phyloP scores from a whole-genome alignment of 164 flowering plant species.

The Vitis rupestris region DNA sequence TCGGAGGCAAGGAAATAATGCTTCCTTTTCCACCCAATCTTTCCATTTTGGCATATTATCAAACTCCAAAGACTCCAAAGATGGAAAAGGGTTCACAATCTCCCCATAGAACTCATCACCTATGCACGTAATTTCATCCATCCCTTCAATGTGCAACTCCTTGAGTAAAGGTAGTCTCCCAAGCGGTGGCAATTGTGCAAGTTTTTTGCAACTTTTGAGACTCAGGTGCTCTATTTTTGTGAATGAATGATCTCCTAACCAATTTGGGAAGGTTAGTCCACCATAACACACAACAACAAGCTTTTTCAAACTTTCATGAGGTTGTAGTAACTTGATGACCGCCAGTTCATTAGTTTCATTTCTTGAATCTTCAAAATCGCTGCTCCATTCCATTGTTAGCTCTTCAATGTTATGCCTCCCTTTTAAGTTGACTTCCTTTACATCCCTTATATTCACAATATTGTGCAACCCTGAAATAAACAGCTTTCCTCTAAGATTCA shows the following conservation, averaged over 20 bases:
- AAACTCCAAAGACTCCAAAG: neutral
- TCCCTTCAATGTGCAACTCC: neutral
- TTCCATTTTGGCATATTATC: neutral
- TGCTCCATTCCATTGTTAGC: neutral
- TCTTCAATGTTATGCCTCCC: neutral
- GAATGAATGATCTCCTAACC: slow-evolving; percentile 7
- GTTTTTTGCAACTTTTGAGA: neutral
- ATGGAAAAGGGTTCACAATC: neutral
- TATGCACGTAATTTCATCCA: neutral
- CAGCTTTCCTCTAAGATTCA: slow-evolving; percentile 5
- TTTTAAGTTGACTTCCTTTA: neutral
- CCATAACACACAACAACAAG: neutral
- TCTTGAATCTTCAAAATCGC: neutral
- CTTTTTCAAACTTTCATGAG: slow-evolving; percentile 7
- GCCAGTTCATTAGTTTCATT: neutral
- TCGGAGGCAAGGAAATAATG: neutral
- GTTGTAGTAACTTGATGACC: slow-evolving; percentile 7
- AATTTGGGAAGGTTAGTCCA: slow-evolving; percentile 3
- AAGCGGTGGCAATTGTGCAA: neutral
- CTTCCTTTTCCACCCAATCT: neutral
- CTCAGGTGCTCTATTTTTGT: neutral
- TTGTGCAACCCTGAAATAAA: slow-evolving; percentile 13
- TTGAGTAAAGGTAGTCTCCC: slow-evolving; percentile 4
- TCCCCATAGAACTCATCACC: slow-evolving; percentile 9
- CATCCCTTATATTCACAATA: neutral